Percentiles rank a stretch among this genome's conserved stretches.
Evolutionary conservation across 331 rosid species (phyloP).

Genomic region (Telfairia occidentalis): DNA sequence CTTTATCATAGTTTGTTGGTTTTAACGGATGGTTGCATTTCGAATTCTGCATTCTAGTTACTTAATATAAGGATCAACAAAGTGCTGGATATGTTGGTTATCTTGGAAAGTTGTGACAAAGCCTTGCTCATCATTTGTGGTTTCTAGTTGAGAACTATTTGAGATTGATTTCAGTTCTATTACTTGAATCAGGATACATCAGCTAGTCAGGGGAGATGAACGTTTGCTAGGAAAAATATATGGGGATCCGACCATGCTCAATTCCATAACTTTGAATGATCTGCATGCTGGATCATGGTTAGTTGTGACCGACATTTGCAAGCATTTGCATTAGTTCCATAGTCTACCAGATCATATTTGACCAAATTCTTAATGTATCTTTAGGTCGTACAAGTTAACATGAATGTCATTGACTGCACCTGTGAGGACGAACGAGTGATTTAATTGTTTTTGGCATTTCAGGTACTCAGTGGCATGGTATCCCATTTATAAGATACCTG

Average conservation of each 20-base stretch:
- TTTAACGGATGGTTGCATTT: background rate
- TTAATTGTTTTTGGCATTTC: slow-evolving; percentile 21
- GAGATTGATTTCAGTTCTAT: slow-evolving; percentile 20
- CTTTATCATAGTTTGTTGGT: background rate
- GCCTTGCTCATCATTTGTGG: background rate
- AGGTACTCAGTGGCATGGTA: slow-evolving; percentile 96
- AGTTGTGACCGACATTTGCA: slow-evolving; percentile 13
- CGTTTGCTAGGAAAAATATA: slow-evolving; percentile 25
- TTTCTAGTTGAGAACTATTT: background rate
- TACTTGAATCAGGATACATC: slow-evolving; percentile 46
- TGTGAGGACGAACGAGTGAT: background rate
- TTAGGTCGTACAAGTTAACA: background rate
- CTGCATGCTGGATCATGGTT: slow-evolving; percentile 77
- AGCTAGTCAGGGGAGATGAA: slow-evolving; percentile 38
- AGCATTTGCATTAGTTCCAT: background rate
- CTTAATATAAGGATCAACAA: background rate
- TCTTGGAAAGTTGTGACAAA: background rate
- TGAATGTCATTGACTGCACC: background rate
- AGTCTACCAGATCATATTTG: background rate
- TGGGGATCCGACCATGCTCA: slow-evolving; percentile 52
- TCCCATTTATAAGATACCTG: slow-evolving; percentile 83
- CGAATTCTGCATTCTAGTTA: background rate
- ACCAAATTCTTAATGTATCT: background rate
- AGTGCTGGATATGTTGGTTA: background rate
- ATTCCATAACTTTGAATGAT: slow-evolving; percentile 45